Evolutionary conservation across 306 rosid genomes (phyloP).

Genomic region (Cucurbita moschata): DNA sequence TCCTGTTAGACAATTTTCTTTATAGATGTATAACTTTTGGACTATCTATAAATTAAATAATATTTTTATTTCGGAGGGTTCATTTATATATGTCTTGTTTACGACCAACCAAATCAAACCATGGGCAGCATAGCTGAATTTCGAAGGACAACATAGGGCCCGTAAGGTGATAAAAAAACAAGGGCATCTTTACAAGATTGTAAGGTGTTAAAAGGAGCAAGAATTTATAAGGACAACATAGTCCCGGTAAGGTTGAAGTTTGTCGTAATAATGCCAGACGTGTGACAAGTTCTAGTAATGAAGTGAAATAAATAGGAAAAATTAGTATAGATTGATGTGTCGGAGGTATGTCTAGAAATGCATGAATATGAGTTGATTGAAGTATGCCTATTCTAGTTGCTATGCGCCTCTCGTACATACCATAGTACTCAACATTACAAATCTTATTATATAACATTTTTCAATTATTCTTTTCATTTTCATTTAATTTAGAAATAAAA

Average conservation of each 20-base stretch:
- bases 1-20: too few relatives aligned
- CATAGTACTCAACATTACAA: slow-evolving; percentile 6
- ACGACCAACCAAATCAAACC: too few relatives aligned
- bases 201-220: too few relatives aligned
- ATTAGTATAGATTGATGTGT: background rate
- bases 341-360: slow-evolving; percentile 2
- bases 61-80: too few relatives aligned
- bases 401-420: slow-evolving; percentile 7
- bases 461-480: background rate
- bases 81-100: too few relatives aligned
- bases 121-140: too few relatives aligned
- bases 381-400: background rate
- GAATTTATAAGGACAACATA: background rate
- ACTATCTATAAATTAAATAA: too few relatives aligned
- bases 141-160: too few relatives aligned
- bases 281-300: background rate
- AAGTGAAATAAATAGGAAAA: background rate
- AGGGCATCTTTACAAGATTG: background rate
- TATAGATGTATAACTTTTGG: too few relatives aligned
- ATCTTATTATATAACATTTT: background rate
- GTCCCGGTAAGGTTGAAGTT: background rate
- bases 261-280: background rate
- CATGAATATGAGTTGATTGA: background rate
- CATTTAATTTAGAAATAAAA: background rate
- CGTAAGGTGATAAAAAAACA: background rate